Base-by-base conservation (phyloP, 306 rosid species). In the Oxytropis ochrocephala region DNA sequence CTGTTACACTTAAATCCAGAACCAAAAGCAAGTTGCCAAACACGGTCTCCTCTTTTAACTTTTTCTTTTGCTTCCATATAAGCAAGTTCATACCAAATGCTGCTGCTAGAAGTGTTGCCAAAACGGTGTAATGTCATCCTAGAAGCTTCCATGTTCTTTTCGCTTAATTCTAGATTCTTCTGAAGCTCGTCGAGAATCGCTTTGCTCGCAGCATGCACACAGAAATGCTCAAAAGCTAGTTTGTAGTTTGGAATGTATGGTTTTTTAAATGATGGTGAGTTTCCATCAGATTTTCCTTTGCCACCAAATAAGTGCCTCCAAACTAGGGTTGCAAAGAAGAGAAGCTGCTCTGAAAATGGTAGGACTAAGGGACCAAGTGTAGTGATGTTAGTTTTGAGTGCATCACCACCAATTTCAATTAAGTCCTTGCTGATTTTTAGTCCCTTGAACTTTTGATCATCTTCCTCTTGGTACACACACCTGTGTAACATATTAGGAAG, bases 1-100 rank as follows among this genome's bases (percentile, higher is more conserved):
- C 96, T 88, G 85, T 94, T 94, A 70, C 98, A 90, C 85, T 94
- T 94, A 75, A 94, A 94, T 1, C 98, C 98, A 9, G 98, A 94
- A 30, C 98, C 98, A 63, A 90, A 94, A 1, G 96, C 96, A 48
- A 94, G 77, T 77, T 88, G 96, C 98, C 98, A 94, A 75, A 94
- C 80, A 36, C 97, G 84, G 80, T 94, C 97, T 0, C 97, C 98
- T 38, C 85, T 76, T 62, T 73, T 82, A 33, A 94, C 95, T 16
- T 79, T 81, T 57, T 87, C 98, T 42, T 86, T 90, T 0, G 97
- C 97, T 59, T 94, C 97, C 85, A 94, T 84, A 79, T 94, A 90
- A 54, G 98, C 96, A 49, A 94, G 51, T 61, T 94, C 92, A 66
- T 94, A 94, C 98, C 98, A 94, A 13, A 94, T 90, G 75, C 97